Conservation (phyloP, 805 yeast species). For the Yamadazyma takamatsuzukensis region DNA sequence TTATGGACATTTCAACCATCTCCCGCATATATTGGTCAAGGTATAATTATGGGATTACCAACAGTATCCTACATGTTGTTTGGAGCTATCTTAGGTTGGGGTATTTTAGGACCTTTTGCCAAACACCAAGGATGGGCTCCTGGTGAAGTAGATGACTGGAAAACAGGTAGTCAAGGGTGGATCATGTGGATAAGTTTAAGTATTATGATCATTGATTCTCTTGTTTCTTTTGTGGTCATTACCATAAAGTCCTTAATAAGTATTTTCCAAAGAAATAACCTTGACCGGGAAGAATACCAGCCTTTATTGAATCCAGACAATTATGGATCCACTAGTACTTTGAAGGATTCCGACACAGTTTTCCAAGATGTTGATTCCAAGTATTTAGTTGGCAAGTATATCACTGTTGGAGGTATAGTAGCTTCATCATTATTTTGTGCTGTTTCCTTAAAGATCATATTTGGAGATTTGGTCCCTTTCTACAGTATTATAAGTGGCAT, state of each 20-base stretch:
- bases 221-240: constrained; percentile 72
- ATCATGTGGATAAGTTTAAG: constrained; percentile 90
- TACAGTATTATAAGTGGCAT: constrained; percentile 69
- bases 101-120: constrained; percentile 77
- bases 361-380: constrained; percentile 29
- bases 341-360: constrained; percentile 2
- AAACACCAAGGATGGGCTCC: constrained; percentile 78
- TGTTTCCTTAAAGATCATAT: constrained; percentile 58
- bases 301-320: constrained; percentile 2
- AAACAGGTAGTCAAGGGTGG: constrained; percentile 95
- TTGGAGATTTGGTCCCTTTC: constrained; percentile 68
- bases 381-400: constrained; percentile 47
- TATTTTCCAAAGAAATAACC: neutral
- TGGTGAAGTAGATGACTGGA: constrained; percentile 89
- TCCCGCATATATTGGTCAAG: constrained; percentile 97
- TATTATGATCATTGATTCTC: constrained; percentile 89
- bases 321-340: neutral
- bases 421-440: constrained; percentile 68
- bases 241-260: constrained; percentile 38
- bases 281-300: constrained; percentile 1
- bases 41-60: constrained; percentile 93
- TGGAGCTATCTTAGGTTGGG: constrained; percentile 93
- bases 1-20: constrained; percentile 92
- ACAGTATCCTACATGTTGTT: constrained; percentile 88
- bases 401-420: constrained; percentile 58